Percentiles rank a stretch among this genome's conserved stretches.
Evolutionary conservation across 1,284 basidiomycete species (phyloP).

Genomic region (Tylopilus sp.): DNA sequence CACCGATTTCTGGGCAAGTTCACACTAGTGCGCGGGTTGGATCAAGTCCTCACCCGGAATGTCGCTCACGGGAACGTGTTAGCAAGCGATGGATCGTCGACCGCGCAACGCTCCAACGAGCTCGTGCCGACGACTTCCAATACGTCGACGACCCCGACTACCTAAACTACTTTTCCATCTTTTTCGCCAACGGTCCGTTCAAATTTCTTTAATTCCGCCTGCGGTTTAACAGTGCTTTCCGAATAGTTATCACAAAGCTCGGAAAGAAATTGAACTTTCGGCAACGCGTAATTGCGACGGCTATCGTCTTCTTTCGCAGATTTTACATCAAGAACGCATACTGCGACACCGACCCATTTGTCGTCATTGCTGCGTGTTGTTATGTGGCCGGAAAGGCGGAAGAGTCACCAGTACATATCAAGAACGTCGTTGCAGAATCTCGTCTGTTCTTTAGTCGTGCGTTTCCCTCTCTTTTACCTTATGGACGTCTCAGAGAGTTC

Average conservation of each 20-base stretch:
- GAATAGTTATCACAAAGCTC: conserved; percentile 86
- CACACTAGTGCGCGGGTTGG: conserved; percentile 68
- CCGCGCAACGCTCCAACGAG: conserved; percentile 75
- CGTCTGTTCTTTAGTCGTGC: conserved; percentile 81
- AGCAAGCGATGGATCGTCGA: conserved; percentile 93
- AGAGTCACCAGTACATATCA: conserved; percentile 95
- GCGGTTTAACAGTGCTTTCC: not conserved
- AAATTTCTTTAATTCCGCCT: too few relatives aligned
- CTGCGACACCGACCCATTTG: conserved; percentile 93
- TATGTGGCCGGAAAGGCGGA: conserved; percentile 98
- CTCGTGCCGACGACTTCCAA: conserved; percentile 80
- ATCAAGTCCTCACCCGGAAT: conserved; percentile 14
- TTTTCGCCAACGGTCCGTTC: conserved; percentile 80
- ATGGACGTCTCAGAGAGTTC: not conserved
- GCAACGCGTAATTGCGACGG: conserved; percentile 93
- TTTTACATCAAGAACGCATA: conserved; percentile 97
- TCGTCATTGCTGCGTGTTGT: conserved; percentile 93
- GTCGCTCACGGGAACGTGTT: conserved; percentile 30
- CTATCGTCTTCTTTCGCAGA: conserved; percentile 92
- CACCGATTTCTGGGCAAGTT: conserved; percentile 81
- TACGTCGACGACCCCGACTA: conserved; percentile 82
- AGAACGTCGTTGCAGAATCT: conserved; percentile 90
- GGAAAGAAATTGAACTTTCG: conserved; percentile 87
- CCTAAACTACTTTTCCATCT: conserved; percentile 85
- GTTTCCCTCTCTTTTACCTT: conserved; percentile 38